Conservation (phyloP, 768 basidiomycete species). For the Boletus subparvulus region DNA sequence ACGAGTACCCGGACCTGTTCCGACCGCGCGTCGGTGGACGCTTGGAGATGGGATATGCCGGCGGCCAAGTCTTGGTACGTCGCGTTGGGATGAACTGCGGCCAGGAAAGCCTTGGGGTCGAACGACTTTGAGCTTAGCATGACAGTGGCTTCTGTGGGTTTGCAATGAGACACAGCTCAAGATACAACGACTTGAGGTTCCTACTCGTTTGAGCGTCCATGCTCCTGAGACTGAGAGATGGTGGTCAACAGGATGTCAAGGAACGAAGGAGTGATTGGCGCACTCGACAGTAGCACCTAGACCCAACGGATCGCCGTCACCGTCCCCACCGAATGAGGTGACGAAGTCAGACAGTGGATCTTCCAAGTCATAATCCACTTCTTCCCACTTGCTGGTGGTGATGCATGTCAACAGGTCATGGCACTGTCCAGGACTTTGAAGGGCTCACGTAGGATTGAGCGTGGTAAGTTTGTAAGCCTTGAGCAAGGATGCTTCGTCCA, state of each 20-base stretch:
- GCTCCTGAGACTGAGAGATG: conserved; percentile 49
- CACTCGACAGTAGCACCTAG: conserved; percentile 65
- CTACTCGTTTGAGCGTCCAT: conserved; percentile 78
- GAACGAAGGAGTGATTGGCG: conserved; percentile 19
- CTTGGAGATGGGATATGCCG: conserved; percentile 71
- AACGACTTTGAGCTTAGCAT: conserved; percentile 91
- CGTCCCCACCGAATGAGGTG: conserved; percentile 55
- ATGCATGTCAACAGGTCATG: conserved; percentile 6
- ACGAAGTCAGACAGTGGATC: conserved; percentile 72
- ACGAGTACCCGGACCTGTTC: conserved; percentile 94
- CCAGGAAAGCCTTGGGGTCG: conserved; percentile 92
- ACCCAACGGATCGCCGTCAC: conserved; percentile 76
- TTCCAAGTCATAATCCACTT: conserved; percentile 81
- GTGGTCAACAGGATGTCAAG: conserved; percentile 1
- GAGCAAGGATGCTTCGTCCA: conserved; percentile 80
- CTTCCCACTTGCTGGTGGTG: conserved; percentile 76
- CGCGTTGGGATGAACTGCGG: conserved; percentile 89
- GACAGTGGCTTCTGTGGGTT: conserved; percentile 65
- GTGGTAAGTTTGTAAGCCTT: conserved; percentile 86
- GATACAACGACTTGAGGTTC: conserved; percentile 11
- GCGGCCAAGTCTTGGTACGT: conserved; percentile 87
- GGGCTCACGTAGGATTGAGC: conserved; percentile 67
- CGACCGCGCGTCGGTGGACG: conserved; percentile 85
- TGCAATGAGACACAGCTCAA: conserved; percentile 6
- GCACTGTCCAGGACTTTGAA: not conserved